These are phyloP conservation scores for Canavalia ensiformis DNA, from an alignment of 306 rosid genomes.

Conservation along the genomic window DNA sequence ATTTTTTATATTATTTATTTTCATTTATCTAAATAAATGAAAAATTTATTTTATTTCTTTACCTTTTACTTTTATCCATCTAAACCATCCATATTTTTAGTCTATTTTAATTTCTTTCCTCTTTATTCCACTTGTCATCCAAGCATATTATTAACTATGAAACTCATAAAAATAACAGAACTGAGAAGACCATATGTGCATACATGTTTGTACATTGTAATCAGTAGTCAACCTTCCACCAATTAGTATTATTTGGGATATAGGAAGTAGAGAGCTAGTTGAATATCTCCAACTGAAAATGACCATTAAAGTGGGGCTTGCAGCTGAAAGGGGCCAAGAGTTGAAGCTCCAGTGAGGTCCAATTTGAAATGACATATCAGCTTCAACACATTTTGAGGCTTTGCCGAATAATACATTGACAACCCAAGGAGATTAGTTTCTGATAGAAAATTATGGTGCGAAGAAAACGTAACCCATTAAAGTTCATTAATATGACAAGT, in stretches of 20 bases:
- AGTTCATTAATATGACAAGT: constrained; percentile 1
- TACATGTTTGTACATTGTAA: neutral
- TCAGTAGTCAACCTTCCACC: constrained; percentile 56
- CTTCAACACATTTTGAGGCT: neutral
- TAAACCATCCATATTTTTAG: no score
- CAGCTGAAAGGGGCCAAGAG: constrained; percentile 44
- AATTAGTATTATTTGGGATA: constrained; percentile 34
- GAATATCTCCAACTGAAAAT: neutral
- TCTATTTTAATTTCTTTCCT: no score
- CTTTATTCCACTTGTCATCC: no score
- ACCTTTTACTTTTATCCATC: no score
- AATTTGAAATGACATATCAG: constrained; percentile 45
- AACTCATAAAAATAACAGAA: no score
- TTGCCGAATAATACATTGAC: constrained; percentile 1
- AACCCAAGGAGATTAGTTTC: constrained; percentile 26
- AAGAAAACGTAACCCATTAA: constrained; percentile 27
- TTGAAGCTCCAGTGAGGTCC: constrained; percentile 32
- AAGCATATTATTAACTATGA: no score
- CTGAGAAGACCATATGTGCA: no score
- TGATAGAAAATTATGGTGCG: neutral
- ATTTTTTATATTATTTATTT: no score
- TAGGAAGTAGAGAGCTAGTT: neutral
- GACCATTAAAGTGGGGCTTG: constrained; percentile 18
- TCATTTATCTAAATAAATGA: no score
- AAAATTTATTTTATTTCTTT: no score